Evolutionary conservation across 2,329 filamentous ascomycete genomes (phyloP).

Genomic region (Balansia obtecta): DNA sequence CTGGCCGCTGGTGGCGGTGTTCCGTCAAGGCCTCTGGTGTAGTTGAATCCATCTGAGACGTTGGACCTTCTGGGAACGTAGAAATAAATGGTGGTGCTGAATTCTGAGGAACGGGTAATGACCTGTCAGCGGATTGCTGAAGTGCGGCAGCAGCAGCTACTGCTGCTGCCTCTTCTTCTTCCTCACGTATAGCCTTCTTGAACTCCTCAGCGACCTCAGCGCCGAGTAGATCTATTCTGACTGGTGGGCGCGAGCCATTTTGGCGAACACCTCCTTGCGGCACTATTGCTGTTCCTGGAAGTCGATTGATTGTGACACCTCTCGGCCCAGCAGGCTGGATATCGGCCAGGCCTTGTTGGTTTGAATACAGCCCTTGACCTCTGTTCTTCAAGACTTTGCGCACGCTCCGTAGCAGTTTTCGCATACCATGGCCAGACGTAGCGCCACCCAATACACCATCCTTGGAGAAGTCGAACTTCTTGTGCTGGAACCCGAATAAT

Average conservation of each 20-base stretch:
- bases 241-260: constrained; percentile 34
- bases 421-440: constrained; percentile 65
- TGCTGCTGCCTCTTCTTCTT: constrained; percentile 29
- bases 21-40: constrained; percentile 22
- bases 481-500: constrained; percentile 39
- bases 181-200: constrained; percentile 59
- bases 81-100: constrained; percentile 16
- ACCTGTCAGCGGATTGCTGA: constrained; percentile 13
- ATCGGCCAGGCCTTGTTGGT: constrained; percentile 34
- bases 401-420: constrained; percentile 75
- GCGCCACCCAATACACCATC: constrained; percentile 39
- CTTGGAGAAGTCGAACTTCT: constrained; percentile 27
- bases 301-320: constrained; percentile 42
- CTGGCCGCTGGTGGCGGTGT: constrained; percentile 25
- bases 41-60: constrained; percentile 28
- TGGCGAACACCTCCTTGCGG: constrained; percentile 37
- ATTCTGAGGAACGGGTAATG: constrained; percentile 11
- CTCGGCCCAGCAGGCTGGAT: constrained; percentile 36
- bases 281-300: constrained; percentile 48
- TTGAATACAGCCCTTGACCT: constrained; percentile 30
- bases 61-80: constrained; percentile 28
- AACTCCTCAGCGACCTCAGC: constrained; percentile 69
- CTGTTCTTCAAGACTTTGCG: constrained; percentile 64
- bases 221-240: constrained; percentile 73
- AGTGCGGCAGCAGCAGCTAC: neutral